Evolutionary conservation across 257 asterid species (phyloP).

Genomic region (Primulina huaijiensis): DNA sequence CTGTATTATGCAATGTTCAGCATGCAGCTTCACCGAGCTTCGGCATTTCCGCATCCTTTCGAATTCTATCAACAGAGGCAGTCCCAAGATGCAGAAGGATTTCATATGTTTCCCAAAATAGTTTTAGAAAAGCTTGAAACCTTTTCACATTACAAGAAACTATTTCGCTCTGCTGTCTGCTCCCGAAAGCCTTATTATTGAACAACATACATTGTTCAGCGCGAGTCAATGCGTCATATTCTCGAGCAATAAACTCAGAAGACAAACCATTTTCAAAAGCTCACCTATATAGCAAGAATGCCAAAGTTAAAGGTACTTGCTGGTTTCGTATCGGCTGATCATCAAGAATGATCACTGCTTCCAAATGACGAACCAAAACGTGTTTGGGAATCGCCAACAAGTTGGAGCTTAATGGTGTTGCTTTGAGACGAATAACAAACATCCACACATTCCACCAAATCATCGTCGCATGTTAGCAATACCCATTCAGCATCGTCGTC

Average conservation of each 20-base stretch:
- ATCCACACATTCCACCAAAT: conserved; percentile 78
- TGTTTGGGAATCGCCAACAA: conserved; percentile 38
- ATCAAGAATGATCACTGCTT: conserved; percentile 33
- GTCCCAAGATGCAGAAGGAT: not conserved
- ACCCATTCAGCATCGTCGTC: conserved; percentile 96
- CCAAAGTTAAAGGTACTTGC: not conserved
- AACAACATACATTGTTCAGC: conserved; percentile 26
- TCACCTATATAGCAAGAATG: conserved; percentile 12
- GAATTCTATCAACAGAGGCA: not conserved
- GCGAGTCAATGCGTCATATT: not conserved
- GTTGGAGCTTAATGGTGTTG: conserved; percentile 60
- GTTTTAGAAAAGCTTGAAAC: not conserved
- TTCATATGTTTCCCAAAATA: too few relatives aligned
- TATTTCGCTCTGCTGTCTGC: not conserved
- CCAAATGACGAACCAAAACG: conserved; percentile 45
- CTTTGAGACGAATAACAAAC: conserved; percentile 42
- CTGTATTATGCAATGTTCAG: conserved; percentile 4
- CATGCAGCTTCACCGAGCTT: conserved; percentile 10
- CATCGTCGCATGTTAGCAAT: conserved; percentile 77
- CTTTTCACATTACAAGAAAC: too few relatives aligned
- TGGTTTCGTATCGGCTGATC: conserved; percentile 13
- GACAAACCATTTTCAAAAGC: not conserved
- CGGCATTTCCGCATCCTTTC: not conserved
- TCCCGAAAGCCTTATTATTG: not conserved
- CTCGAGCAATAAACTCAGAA: not conserved